A percentile compares a stretch with the other conserved stretches of the same genome.
These are phyloP conservation scores for Zasmidium cellare DNA, from an alignment of 2,329 filamentous ascomycete species.

Conservation along the genomic window DNA sequence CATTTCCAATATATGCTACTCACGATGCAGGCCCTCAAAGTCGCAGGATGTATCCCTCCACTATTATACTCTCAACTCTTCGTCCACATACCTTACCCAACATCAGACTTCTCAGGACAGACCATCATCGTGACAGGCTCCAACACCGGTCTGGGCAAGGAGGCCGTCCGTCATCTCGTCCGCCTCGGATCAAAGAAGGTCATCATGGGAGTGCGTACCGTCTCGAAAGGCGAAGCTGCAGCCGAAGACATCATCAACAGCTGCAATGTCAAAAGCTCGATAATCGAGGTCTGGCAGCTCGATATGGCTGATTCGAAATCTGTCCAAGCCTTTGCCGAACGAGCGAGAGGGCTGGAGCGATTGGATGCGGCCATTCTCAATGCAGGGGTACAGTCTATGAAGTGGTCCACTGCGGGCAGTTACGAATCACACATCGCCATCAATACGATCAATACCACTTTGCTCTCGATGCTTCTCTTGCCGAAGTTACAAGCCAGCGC, in stretches of 20 bases:
- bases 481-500: constrained; percentile 50
- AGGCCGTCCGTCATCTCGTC: constrained; percentile 46
- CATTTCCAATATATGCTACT: too few relatives aligned
- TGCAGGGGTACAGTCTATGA: constrained; percentile 22
- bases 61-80: constrained; percentile 28
- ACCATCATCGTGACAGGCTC: constrained; percentile 48
- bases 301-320: constrained; percentile 39
- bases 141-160: constrained; percentile 46
- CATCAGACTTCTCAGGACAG: constrained; percentile 30
- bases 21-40: constrained; percentile 5
- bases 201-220: constrained; percentile 45
- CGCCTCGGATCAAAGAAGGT: constrained; percentile 41
- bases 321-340: constrained; percentile 31
- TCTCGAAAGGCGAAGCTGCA: constrained; percentile 43
- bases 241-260: constrained; percentile 34
- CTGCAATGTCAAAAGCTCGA: constrained; percentile 22
- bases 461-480: constrained; percentile 49
- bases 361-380: constrained; percentile 40
- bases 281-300: constrained; percentile 44
- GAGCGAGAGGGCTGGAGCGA: constrained; percentile 27
- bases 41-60: background rate
- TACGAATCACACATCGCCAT: constrained; percentile 52
- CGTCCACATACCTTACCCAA: constrained; percentile 14
- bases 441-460: constrained; percentile 53
- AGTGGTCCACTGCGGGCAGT: constrained; percentile 36